Conservation (phyloP, 129 eudicot genomes). For the Lactuca sativa region DNA sequence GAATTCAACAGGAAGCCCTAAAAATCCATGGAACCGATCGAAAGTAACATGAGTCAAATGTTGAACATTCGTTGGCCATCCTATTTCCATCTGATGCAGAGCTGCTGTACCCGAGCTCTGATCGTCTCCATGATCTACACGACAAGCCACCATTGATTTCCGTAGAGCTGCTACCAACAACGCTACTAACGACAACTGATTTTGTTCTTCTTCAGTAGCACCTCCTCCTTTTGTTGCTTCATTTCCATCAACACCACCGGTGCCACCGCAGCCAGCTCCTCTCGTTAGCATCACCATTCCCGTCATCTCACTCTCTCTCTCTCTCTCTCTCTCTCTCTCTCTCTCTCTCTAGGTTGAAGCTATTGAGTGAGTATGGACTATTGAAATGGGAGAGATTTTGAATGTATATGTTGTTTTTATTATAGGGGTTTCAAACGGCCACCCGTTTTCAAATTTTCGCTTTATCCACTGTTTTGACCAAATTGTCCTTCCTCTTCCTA, state of each 20-base stretch:
- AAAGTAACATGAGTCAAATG: slow-evolving; percentile 93
- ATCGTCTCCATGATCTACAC: slow-evolving; percentile 51
- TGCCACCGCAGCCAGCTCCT: slow-evolving; percentile 64
- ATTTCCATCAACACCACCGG: slow-evolving; percentile 35
- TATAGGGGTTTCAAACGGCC: slow-evolving; percentile 65
- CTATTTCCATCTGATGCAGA: slow-evolving; percentile 77
- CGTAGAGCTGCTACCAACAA: slow-evolving; percentile 72
- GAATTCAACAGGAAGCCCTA: slow-evolving; percentile 89
- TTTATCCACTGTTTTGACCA: slow-evolving; percentile 24
- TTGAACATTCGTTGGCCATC: slow-evolving; percentile 93
- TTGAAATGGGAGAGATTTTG: slow-evolving; percentile 31
- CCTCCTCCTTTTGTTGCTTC: slow-evolving; percentile 4
- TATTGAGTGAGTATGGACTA: not conserved
- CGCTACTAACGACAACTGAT: slow-evolving; percentile 66
- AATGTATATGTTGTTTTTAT: slow-evolving; percentile 36
- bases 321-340: slow-evolving; percentile 13
- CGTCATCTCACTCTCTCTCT: slow-evolving; percentile 36
- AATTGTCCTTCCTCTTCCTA: slow-evolving; percentile 12
- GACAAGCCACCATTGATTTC: slow-evolving; percentile 90
- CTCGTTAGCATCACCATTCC: slow-evolving; percentile 71
- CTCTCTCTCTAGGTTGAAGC: slow-evolving; percentile 2
- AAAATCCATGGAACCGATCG: slow-evolving; percentile 85
- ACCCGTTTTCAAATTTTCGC: slow-evolving; percentile 46
- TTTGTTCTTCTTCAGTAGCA: slow-evolving; percentile 39
- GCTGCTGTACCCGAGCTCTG: slow-evolving; percentile 23